phyloP scores from a whole-genome alignment of 2,329 filamentous ascomycete genomes.

The Pezicula radicicola region DNA sequence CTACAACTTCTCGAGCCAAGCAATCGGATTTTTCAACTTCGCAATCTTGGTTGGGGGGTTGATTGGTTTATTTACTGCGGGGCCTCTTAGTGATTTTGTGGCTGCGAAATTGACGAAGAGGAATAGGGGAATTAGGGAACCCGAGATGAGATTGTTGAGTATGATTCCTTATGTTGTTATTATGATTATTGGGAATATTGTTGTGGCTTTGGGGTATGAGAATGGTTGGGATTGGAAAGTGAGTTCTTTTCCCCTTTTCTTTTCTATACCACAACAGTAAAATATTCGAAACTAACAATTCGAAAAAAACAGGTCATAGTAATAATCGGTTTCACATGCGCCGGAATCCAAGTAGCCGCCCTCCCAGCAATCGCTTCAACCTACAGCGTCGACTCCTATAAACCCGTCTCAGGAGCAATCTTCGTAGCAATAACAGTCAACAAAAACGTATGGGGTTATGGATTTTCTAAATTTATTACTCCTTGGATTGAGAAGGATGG shows the following conservation, averaged over 20 bases:
- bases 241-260: constrained; percentile 9
- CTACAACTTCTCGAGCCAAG: constrained; percentile 33
- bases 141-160: constrained; percentile 34
- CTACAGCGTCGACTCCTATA: constrained; percentile 61
- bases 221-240: constrained; percentile 50
- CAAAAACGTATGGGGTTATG: constrained; percentile 63
- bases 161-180: constrained; percentile 33
- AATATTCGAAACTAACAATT: not conserved
- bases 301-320: constrained; percentile 35
- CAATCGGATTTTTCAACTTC: constrained; percentile 48
- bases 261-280: no score
- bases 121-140: constrained; percentile 25
- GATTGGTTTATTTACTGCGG: constrained; percentile 44
- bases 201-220: constrained; percentile 51
- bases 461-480: constrained; percentile 53
- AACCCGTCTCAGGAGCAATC: constrained; percentile 56
- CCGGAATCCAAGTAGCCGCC: constrained; percentile 56
- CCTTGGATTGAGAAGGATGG: constrained; percentile 46
- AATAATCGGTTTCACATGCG: constrained; percentile 53
- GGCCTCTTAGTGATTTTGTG: constrained; percentile 38
- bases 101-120: constrained; percentile 28
- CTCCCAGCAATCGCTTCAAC: constrained; percentile 53
- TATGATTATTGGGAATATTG: constrained; percentile 50
- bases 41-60: constrained; percentile 46
- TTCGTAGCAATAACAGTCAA: constrained; percentile 61